A percentile compares a stretch with the other conserved stretches of the same genome.
These are phyloP conservation scores for Penstemon eatonii DNA, from an alignment of 257 asterid species.

Conservation along the genomic window DNA sequence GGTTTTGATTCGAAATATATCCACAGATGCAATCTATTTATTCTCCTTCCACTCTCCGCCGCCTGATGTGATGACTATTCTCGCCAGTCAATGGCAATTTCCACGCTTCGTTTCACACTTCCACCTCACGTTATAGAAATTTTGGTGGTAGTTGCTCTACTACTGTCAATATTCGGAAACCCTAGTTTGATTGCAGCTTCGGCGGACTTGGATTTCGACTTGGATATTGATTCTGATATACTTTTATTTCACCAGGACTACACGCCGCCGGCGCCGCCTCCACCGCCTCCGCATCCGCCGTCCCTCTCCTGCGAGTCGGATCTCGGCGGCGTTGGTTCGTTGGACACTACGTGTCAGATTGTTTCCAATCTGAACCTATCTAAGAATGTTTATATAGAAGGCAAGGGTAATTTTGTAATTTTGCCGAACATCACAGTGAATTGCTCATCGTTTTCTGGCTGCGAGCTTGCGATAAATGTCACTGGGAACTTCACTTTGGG, in stretches of 20 bases:
- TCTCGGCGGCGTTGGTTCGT: constrained; percentile 88
- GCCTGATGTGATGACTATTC: constrained; percentile 61
- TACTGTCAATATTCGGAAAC: constrained; percentile 37
- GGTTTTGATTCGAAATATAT: constrained; percentile 21
- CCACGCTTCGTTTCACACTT: constrained; percentile 26
- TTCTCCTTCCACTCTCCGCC: constrained; percentile 26
- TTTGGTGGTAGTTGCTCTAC: constrained; percentile 26
- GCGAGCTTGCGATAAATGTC: constrained; percentile 71
- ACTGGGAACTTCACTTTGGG: constrained; percentile 75
- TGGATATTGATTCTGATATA: constrained; percentile 51
- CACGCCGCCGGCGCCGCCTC: constrained; percentile 98
- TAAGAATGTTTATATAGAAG: constrained; percentile 73
- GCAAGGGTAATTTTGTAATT: constrained; percentile 80
- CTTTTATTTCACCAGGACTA: constrained; percentile 80
- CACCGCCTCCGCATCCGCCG: constrained; percentile 99
- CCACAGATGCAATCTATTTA: constrained; percentile 52
- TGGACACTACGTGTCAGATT: constrained; percentile 83
- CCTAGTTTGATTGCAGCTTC: constrained; percentile 40
- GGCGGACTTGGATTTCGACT: constrained; percentile 37
- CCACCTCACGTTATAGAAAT: constrained; percentile 28
- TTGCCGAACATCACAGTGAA: constrained; percentile 64
- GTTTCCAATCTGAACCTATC: constrained; percentile 71
- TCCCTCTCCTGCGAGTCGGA: constrained; percentile 78
- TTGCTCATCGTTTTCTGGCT: constrained; percentile 71
- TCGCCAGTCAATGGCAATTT: constrained; percentile 50